Percentiles rank a stretch among this genome's conserved stretches.
phyloP scores from a whole-genome alignment of 805 yeast genomes.

The Ogataea nakhonphanomensis region DNA sequence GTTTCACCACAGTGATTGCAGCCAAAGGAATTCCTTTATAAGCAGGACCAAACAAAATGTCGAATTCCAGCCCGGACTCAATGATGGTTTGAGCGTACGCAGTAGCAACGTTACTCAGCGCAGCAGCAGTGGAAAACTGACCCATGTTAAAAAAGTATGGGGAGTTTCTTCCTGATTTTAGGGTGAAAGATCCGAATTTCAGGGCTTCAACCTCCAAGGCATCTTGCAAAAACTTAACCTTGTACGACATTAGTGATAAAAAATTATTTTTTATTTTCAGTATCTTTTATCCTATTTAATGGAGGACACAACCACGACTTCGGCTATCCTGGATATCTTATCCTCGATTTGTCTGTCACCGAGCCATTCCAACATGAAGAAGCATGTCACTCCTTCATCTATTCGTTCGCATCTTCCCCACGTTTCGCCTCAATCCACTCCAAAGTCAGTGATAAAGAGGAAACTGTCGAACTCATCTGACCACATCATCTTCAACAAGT shows the following conservation, averaged over 20 bases:
- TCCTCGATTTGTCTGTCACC: constrained; percentile 19
- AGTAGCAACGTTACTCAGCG: constrained; percentile 75
- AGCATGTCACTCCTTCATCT: constrained; percentile 9
- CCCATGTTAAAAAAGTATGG: constrained; percentile 97
- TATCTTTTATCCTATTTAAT: neutral
- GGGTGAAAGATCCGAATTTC: constrained; percentile 82
- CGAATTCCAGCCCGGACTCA: constrained; percentile 77
- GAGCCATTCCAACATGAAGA: constrained; percentile 4
- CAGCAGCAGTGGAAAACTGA: constrained; percentile 76
- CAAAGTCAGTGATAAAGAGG: constrained; percentile 21
- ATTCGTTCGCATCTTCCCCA: constrained; percentile 17
- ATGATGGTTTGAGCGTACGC: constrained; percentile 89
- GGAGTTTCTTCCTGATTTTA: constrained; percentile 90
- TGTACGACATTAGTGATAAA: constrained; percentile 14
- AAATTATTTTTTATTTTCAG: neutral
- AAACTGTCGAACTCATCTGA: constrained; percentile 21
- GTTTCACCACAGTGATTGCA: constrained; percentile 86
- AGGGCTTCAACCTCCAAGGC: constrained; percentile 82
- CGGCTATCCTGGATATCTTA: constrained; percentile 20
- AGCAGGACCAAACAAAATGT: constrained; percentile 94
- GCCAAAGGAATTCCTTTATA: constrained; percentile 96
- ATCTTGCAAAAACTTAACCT: constrained; percentile 59
- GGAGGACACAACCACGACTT: constrained; percentile 13
- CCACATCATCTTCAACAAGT: constrained; percentile 6
- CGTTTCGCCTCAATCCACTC: constrained; percentile 10